Percentiles rank a stretch among this genome's conserved stretches.
Evolutionary conservation across 495 filamentous ascomycete genomes (phyloP).

Genomic region (Lasiosphaeria hispida): DNA sequence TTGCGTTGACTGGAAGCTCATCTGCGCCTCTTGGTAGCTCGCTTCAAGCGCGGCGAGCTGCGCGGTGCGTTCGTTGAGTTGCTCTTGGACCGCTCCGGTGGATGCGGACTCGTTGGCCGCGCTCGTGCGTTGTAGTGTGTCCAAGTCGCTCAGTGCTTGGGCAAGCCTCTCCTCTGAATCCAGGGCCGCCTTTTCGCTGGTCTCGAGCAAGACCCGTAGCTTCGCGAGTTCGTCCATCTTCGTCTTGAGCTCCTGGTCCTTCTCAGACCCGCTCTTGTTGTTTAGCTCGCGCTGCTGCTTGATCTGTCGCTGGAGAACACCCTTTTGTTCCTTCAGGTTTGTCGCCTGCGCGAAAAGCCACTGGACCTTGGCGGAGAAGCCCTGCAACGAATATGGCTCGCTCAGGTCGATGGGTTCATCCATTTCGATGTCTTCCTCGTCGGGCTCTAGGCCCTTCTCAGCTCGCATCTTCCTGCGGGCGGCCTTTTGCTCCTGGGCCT

Average conservation of each 20-base stretch:
- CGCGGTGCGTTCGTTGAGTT: constrained; percentile 49
- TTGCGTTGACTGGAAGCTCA: constrained; percentile 40
- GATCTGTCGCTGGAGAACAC: constrained; percentile 79
- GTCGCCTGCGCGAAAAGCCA: constrained; percentile 64
- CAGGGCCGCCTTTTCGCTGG: constrained; percentile 48
- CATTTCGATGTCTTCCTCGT: constrained; percentile 47
- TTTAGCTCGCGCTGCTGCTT: constrained; percentile 91
- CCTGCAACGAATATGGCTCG: constrained; percentile 63
- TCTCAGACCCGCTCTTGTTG: constrained; percentile 59
- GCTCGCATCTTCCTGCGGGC: constrained; percentile 46
- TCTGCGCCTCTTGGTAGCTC: constrained; percentile 40
- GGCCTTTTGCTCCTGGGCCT: constrained; percentile 52
- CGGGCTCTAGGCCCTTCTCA: constrained; percentile 42
- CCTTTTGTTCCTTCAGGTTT: constrained; percentile 76
- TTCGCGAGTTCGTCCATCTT: constrained; percentile 55
- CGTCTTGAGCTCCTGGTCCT: constrained; percentile 52
- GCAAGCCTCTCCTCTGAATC: constrained; percentile 44
- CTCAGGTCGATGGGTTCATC: constrained; percentile 49
- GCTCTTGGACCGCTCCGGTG: constrained; percentile 42
- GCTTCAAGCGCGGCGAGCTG: constrained; percentile 48
- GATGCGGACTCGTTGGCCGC: constrained; percentile 33
- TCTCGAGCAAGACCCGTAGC: constrained; percentile 47
- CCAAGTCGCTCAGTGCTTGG: constrained; percentile 53
- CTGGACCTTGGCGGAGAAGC: constrained; percentile 74
- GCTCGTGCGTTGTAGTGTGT: constrained; percentile 38